Evolutionary conservation across 1,284 basidiomycete species (phyloP).

Genomic region (Fomitopsis betulina): DNA sequence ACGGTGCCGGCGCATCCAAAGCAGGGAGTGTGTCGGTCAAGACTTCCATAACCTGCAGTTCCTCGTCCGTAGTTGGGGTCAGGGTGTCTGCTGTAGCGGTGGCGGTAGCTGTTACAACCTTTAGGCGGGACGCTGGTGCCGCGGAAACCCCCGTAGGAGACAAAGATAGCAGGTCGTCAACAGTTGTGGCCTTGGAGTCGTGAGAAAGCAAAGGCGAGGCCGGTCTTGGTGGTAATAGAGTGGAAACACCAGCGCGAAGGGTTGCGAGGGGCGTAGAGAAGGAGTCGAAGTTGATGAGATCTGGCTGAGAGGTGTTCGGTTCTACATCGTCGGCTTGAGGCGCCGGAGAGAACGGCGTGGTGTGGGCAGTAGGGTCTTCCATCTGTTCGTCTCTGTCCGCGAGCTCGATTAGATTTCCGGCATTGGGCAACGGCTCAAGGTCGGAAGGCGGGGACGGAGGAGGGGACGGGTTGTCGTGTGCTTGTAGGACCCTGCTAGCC

Average conservation of each 20-base stretch:
- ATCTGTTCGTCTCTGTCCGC: background rate
- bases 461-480: constrained; percentile 71
- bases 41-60: constrained; percentile 14
- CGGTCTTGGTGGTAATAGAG: background rate
- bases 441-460: constrained; percentile 40
- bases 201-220: background rate
- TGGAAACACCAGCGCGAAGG: background rate
- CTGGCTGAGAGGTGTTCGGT: constrained; percentile 17
- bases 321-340: background rate
- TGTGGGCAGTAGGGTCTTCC: background rate
- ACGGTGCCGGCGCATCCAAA: background rate
- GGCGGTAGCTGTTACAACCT: background rate
- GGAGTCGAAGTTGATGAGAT: constrained; percentile 41
- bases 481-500: constrained; percentile 58
- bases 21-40: constrained; percentile 7
- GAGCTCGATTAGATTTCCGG: background rate
- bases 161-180: constrained; percentile 38
- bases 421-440: background rate
- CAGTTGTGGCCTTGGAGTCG: constrained; percentile 13
- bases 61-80: constrained; percentile 14
- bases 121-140: background rate
- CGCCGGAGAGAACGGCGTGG: background rate
- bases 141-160: constrained; percentile 26
- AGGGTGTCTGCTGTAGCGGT: background rate
- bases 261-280: constrained; percentile 22